phyloP scores from a whole-genome alignment of 2,329 filamentous ascomycete genomes.

The Fusarium circinatum region DNA sequence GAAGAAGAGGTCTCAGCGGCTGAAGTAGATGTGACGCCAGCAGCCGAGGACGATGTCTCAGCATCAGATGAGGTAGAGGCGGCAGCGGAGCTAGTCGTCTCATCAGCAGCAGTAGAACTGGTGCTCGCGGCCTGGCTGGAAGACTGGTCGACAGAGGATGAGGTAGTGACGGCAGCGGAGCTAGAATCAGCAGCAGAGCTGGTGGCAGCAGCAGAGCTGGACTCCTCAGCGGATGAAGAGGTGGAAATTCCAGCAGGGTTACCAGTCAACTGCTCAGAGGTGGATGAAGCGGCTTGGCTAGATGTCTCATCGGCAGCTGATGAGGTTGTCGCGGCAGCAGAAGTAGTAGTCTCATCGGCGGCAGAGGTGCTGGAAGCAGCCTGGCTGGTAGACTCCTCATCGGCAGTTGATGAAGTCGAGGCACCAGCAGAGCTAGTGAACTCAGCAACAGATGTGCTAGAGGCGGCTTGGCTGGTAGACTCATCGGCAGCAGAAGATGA shows the following conservation, averaged over 20 bases:
- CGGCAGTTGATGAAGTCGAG: neutral
- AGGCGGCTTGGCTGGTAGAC: neutral
- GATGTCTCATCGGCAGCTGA: neutral
- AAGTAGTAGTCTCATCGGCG: neutral
- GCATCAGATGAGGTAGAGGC: neutral
- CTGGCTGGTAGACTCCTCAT: neutral
- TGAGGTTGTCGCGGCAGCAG: neutral
- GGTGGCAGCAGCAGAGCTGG: neutral
- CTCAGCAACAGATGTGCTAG: neutral
- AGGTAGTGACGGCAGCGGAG: neutral
- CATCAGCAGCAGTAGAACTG: neutral
- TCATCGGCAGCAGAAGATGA: neutral
- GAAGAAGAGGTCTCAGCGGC: neutral
- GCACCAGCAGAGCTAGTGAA: neutral
- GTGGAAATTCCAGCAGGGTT: neutral
- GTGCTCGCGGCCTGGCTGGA: neutral
- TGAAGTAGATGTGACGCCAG: neutral
- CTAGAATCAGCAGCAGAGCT: neutral
- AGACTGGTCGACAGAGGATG: neutral
- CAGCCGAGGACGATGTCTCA: neutral
- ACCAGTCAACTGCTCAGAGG: neutral
- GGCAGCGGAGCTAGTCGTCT: neutral
- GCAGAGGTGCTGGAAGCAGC: neutral
- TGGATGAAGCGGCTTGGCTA: neutral
- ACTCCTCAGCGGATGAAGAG: neutral